Percentiles rank a stretch among this genome's conserved stretches.
Conservation (phyloP, 2,329 filamentous ascomycete species). For the Aciculosporium take region DNA sequence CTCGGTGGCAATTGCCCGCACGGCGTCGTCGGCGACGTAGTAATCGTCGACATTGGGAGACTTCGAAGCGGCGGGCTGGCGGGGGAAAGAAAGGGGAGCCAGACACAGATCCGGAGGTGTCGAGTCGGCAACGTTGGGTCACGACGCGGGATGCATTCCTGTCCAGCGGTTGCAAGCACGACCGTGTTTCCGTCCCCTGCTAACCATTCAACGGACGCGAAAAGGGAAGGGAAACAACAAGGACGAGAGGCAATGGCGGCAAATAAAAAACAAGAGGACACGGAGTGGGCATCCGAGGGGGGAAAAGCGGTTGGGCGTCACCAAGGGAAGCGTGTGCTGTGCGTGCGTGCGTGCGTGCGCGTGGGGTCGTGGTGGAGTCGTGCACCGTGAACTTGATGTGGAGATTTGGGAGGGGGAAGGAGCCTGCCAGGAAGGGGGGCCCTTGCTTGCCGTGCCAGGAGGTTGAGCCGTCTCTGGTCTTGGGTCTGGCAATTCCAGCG, state of each 20-base stretch:
- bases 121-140: slow-evolving; percentile 1
- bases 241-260: not conserved
- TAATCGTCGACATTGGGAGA: slow-evolving; percentile 14
- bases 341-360: not conserved
- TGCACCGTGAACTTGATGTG: slow-evolving; percentile 8
- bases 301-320: slow-evolving; percentile 3
- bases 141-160: slow-evolving; percentile 8
- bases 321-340: slow-evolving; percentile 7
- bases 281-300: not conserved
- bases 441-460: no score
- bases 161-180: not conserved
- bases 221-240: not conserved
- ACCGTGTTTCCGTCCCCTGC: no score
- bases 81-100: not conserved
- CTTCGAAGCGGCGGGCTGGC: slow-evolving; percentile 2
- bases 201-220: not conserved
- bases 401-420: slow-evolving; percentile 6
- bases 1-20: slow-evolving; percentile 12
- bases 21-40: slow-evolving; percentile 10
- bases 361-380: slow-evolving; percentile 5
- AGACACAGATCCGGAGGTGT: not conserved
- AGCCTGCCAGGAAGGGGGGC: no score
- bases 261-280: not conserved
- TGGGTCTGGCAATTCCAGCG: no score
- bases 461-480: no score